These are phyloP conservation scores for Mortierella sp. DNA, from an alignment of 371 early-diverging fungal species.

Conservation along the genomic window DNA sequence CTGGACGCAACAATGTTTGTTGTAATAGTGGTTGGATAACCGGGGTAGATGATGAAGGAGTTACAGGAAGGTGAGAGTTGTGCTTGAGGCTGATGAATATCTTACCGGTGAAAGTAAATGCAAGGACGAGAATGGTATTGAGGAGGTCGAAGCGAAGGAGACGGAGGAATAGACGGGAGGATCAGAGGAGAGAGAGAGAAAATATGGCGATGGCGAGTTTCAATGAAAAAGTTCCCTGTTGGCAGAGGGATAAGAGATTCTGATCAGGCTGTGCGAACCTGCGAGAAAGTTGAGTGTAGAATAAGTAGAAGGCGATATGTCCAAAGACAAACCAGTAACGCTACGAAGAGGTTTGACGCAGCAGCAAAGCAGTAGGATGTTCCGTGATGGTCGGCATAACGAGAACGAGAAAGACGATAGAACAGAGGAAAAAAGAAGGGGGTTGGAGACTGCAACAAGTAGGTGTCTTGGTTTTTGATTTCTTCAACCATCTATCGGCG, in stretches of 20 bases:
- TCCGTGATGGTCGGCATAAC: neutral
- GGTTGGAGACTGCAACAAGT: neutral
- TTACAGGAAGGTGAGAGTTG: too few relatives aligned
- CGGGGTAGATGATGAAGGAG: neutral
- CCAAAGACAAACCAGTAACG: neutral
- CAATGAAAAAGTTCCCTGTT: neutral
- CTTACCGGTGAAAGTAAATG: conserved; percentile 7
- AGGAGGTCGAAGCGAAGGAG: neutral
- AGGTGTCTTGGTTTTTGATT: conserved; percentile 1
- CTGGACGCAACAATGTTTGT: neutral
- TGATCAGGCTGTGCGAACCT: neutral
- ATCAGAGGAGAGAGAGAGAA: conserved; percentile 2
- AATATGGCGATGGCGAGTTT: neutral
- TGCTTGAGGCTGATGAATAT: too few relatives aligned
- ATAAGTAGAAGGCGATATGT: neutral
- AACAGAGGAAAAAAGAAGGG: neutral
- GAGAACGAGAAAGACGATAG: neutral
- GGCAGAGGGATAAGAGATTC: neutral
- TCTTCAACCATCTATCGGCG: too few relatives aligned
- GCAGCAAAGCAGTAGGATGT: neutral
- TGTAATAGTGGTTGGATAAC: neutral
- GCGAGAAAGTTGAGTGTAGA: conserved; percentile 4
- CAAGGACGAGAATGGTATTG: neutral
- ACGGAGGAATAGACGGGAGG: neutral
- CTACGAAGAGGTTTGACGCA: neutral